Base-by-base conservation (phyloP, 2,329 filamentous ascomycete genomes). In the Keithomyces neogunnii region DNA sequence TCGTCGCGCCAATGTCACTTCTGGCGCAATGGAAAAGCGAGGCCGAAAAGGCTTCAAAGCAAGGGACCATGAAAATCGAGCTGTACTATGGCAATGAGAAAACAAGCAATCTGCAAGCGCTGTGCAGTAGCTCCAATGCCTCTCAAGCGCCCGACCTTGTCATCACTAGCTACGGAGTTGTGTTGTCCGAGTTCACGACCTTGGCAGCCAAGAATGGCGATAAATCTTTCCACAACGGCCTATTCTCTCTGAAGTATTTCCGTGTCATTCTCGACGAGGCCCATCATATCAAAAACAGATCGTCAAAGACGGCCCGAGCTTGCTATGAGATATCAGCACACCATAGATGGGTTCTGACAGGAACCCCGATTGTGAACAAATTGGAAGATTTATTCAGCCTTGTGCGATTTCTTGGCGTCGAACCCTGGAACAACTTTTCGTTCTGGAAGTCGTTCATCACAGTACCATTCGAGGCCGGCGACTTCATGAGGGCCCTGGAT, bases 361-460 rank as follows among this genome's bases (percentile, higher is more conserved):
- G 93, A 19, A 99, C 93, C 1, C 93, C 93, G 0, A 97, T 99
- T 51, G 92, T 99, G 58, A 99, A 99, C 66, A 85, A 89, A 43
- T 76, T 99, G 1, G 92, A 97, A 66, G 93, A 97, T 67, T 73
- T 99, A 11, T 97, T 96, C 71, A 95, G 89, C 62, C 72, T 99
- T 38, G 89, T 97, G 10, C 84, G 89, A 3, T 99, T 97, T 69
- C 73, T 99, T 9, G 85, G 89, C 51, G 93, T 99, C 3, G 92
- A 97, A 65, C 93, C 93, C 0, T 99, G 93, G 93, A 93, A 87
- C 62, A 97, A 97, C 66, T 99, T 99, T 67, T 96, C 91, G 0
- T 99, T 96, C 70, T 99, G 93, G 93, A 91, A 91, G 65, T 97
- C 93, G 0, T 99, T 99, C 66, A 97, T 99, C 63, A 99, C 93